Base-by-base conservation (phyloP, 1,284 basidiomycete species). In the Trichosporon coremiiforme region DNA sequence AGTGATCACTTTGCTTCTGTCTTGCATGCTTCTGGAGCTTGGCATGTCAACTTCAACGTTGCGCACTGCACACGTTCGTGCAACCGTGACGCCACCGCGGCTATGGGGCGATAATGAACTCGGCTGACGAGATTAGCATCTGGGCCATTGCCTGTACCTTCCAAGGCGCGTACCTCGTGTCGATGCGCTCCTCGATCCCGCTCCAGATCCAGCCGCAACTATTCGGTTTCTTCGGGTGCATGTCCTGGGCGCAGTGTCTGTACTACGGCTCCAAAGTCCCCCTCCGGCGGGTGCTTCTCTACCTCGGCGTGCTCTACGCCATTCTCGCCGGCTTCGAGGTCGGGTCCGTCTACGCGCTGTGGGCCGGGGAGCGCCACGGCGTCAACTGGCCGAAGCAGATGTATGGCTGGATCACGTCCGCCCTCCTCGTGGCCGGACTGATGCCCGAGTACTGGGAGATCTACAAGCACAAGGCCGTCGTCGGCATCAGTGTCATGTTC, bases 401-500 rank as follows among this genome's bases (percentile, higher is more conserved):
- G 76, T 89, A 91, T 75, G 91, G 91, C 0, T 86, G 91, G 71
- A 79, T 90, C 64, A 85, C 88, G 60, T 87, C 89, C 0, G 85
- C 89, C 10, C 76, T 91, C 31, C 86, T 93, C 64, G 85, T 88
- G 6, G 73, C 86, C 2, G 91, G 88, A 0, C 82, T 93, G 10
- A 76, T 92, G 86, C 86, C 87, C 1, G 86, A 87, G 75, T 87
- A 85, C 74, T 84, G 78, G 70, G 91, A 93, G 79, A 93, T 93
- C 57, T 90, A 87, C 83, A 87, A 87, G 74, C 85, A 86, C 73
- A 85, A 85, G 72, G 89, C 92, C 78, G 92, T 93, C 57, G 82
- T 89, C 33, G 91, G 91, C 5, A 89, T 94, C 70, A 91, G 89
- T 0, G 82, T 91, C 64, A 60, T 85, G 2, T 93, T 93, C 83